A percentile compares a stretch with the other conserved stretches of the same genome.
These are phyloP conservation scores for Rhodotorula kratochvilovae DNA, from an alignment of 768 basidiomycete genomes.

Conservation along the genomic window DNA sequence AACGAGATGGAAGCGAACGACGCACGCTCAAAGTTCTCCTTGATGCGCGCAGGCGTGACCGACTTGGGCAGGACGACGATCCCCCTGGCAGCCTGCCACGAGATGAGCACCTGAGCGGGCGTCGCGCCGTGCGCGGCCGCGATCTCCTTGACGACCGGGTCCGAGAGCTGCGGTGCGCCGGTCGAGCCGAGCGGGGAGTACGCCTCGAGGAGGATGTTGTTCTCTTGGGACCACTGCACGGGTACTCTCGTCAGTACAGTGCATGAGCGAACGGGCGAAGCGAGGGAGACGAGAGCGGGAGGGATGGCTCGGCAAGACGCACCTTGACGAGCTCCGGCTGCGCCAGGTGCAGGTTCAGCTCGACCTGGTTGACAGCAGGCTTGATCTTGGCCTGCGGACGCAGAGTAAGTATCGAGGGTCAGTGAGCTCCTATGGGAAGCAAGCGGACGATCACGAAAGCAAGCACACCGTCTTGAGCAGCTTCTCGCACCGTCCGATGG, in stretches of 20 bases:
- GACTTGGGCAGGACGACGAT: slow-evolving; percentile 74
- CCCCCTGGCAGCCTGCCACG: slow-evolving; percentile 71
- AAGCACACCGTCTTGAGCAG: slow-evolving; percentile 16
- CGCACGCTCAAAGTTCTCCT: slow-evolving; percentile 54
- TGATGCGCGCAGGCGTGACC: slow-evolving; percentile 64
- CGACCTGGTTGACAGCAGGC: slow-evolving; percentile 60
- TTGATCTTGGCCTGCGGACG: slow-evolving; percentile 21
- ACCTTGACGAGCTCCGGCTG: slow-evolving; percentile 58
- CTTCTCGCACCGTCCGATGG: slow-evolving; percentile 7
- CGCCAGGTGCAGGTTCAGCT: slow-evolving; percentile 45
- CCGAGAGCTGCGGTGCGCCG: slow-evolving; percentile 57
- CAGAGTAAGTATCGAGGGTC: background rate
- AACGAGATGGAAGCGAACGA: background rate
- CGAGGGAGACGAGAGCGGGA: too few species aligned
- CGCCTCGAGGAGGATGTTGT: slow-evolving; percentile 57
- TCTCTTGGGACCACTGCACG: slow-evolving; percentile 56
- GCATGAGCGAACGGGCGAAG: too few species aligned
- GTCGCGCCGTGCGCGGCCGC: slow-evolving; percentile 53
- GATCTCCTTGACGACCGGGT: slow-evolving; percentile 52
- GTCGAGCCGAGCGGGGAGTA: slow-evolving; percentile 76
- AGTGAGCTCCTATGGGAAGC: background rate
- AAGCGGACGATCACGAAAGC: too few species aligned
- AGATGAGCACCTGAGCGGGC: slow-evolving; percentile 74
- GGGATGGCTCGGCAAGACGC: background rate
- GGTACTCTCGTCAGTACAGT: background rate